Evolutionary conservation across 352 stramenopile species (phyloP), one percentile per base, ranked within the genome.

Genomic region (Pythium monospermum): DNA sequence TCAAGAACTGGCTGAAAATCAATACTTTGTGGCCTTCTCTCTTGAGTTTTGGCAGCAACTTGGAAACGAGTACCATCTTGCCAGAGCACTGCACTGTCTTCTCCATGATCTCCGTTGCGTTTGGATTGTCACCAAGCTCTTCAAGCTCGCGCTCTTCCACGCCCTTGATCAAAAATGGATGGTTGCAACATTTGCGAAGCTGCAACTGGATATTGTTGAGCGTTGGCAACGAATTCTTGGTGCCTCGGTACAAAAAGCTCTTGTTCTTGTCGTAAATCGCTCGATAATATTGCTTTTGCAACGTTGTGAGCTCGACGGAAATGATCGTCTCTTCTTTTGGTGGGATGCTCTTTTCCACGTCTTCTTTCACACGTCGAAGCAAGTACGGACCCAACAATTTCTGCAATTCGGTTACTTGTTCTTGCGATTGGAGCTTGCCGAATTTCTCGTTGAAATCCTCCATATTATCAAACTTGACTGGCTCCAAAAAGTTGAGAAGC

Each of bases 141-240:
- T 87, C 80, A 1, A 94, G 56, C 36, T 95, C 85, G 37, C 82
- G 70, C 26, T 94, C 77, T 59, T 94, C 83, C 18, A 94, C 85
- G 15, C 96, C 96, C 55, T 97, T 98, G 45, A 99, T 96, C 25
- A 99, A 69, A 66, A 99, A 99, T 2, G 97, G 88, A 66, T 99
- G 97, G 69, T 99, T 99, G 66, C 97, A 99, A 69, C 96, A 99
- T 66, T 99, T 99, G 28, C 96, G 76, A 21, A 99, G 68, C 73
- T 99, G 92, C 76, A 99, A 97, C 33, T 98, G 96, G 48, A 99
- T 92, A 73, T 99, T 99, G 65, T 98, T 99, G 23, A 99, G 76
- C 46, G 83, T 89, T 16, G 83, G 85, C 8, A 94, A 54, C 5
- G 76, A 80, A 45, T 93, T 93, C 61, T 94, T 90, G 13, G 80